phyloP scores from a whole-genome alignment of 2,329 filamentous ascomycete species.

The Penicillium psychrosexuale region DNA sequence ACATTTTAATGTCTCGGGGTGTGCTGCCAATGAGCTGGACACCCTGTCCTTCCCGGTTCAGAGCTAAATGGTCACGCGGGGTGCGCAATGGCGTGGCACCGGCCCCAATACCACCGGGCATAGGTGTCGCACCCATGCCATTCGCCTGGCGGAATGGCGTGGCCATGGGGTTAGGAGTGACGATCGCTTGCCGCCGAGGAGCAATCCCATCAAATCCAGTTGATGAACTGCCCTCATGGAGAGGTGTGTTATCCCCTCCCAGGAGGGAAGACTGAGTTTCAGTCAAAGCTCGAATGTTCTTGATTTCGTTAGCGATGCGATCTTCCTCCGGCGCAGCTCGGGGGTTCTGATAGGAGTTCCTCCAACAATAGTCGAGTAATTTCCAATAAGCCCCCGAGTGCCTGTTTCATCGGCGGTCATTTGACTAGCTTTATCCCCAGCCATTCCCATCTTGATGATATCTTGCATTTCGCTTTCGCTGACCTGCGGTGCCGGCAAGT shows the following conservation, averaged over 20 bases:
- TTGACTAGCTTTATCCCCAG: constrained; percentile 78
- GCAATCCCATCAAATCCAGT: constrained; percentile 85
- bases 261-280: constrained; percentile 91
- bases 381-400: constrained; percentile 81
- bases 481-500: constrained; percentile 84
- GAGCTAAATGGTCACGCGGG: constrained; percentile 78
- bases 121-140: constrained; percentile 65
- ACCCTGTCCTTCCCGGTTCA: constrained; percentile 69
- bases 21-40: constrained; percentile 69
- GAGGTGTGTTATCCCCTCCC: constrained; percentile 87
- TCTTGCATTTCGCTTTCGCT: constrained; percentile 91
- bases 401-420: constrained; percentile 75
- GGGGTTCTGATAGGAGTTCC: constrained; percentile 84
- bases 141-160: constrained; percentile 73
- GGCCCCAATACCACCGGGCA: constrained; percentile 52
- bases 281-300: constrained; percentile 86
- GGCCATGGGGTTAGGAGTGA: constrained; percentile 94
- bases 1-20: constrained; percentile 69
- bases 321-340: constrained; percentile 90
- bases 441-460: constrained; percentile 97
- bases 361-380: constrained; percentile 77
- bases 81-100: constrained; percentile 81
- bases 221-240: constrained; percentile 75
- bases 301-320: constrained; percentile 92
- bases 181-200: constrained; percentile 72